A percentile compares a stretch with the other conserved stretches of the same genome.
phyloP scores from a whole-genome alignment of 2,329 filamentous ascomycete species.

The Botryosphaeria dothidea region DNA sequence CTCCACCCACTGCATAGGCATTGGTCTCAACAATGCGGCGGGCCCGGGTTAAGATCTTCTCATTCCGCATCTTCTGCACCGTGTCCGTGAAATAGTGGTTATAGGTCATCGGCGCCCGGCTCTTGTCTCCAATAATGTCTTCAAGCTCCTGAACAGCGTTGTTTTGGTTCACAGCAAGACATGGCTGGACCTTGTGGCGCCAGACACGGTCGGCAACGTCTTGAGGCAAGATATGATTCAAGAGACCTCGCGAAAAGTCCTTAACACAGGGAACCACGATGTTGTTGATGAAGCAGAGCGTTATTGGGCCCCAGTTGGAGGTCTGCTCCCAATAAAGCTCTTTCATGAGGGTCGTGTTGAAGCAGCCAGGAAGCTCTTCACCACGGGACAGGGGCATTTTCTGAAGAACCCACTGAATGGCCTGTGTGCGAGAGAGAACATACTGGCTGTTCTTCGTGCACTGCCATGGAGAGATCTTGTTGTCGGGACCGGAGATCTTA shows the following conservation, averaged over 20 bases:
- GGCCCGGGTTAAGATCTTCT: too few relatives aligned
- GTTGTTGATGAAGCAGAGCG: background rate
- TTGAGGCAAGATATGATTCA: background rate
- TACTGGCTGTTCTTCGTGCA: conserved; percentile 25
- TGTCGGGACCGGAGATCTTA: too few relatives aligned
- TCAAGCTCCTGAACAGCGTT: background rate
- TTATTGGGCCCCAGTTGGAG: background rate
- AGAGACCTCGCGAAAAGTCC: background rate
- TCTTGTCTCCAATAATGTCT: conserved; percentile 4
- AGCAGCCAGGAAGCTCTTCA: background rate
- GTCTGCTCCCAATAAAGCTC: conserved; percentile 1
- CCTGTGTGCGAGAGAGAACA: conserved; percentile 36
- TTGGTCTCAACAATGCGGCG: background rate
- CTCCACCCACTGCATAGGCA: background rate
- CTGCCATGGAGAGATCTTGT: conserved; percentile 1
- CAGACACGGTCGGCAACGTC: too few relatives aligned
- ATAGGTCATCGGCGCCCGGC: conserved; percentile 16
- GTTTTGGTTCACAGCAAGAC: background rate
- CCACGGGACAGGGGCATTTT: conserved; percentile 32
- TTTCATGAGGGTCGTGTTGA: background rate
- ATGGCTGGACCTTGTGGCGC: too few relatives aligned
- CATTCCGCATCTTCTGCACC: conserved; percentile 7
- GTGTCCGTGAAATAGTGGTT: conserved; percentile 21
- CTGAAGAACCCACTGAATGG: conserved; percentile 42
- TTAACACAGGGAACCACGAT: background rate